phyloP scores from a whole-genome alignment of 257 asterid genomes.

The Fraxinus anomala region DNA sequence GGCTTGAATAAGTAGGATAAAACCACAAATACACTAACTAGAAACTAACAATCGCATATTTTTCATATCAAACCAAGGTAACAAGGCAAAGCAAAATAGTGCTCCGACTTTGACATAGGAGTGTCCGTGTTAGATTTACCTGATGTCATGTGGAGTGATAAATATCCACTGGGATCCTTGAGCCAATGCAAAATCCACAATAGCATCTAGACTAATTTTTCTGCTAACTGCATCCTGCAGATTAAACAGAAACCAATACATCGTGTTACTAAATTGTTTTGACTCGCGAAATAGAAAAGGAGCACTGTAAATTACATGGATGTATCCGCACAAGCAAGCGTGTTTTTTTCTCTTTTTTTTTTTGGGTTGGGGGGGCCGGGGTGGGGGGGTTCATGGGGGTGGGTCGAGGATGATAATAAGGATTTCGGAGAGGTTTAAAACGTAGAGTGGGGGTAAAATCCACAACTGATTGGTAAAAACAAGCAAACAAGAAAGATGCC shows the following conservation, averaged over 20 bases:
- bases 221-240: constrained; percentile 95
- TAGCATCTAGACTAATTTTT: constrained; percentile 88
- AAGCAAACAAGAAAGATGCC: neutral
- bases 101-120: neutral
- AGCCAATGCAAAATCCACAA: constrained; percentile 89
- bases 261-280: too few relatives aligned
- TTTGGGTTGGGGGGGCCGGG: too few relatives aligned
- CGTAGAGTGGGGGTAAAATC: neutral
- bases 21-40: neutral
- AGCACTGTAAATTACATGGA: neutral
- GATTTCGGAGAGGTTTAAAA: neutral
- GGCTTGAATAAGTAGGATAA: neutral
- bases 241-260: neutral
- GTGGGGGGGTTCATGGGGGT: neutral
- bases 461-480: neutral
- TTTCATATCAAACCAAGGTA: neutral
- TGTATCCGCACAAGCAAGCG: neutral
- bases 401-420: neutral
- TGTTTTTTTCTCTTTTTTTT: neutral
- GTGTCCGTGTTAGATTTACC: constrained; percentile 42
- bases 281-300: neutral
- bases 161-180: constrained; percentile 98
- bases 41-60: neutral
- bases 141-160: constrained; percentile 93
- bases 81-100: neutral